phyloP scores from a whole-genome alignment of 805 yeast species.

The Tetrapisispora iriomotensis region DNA sequence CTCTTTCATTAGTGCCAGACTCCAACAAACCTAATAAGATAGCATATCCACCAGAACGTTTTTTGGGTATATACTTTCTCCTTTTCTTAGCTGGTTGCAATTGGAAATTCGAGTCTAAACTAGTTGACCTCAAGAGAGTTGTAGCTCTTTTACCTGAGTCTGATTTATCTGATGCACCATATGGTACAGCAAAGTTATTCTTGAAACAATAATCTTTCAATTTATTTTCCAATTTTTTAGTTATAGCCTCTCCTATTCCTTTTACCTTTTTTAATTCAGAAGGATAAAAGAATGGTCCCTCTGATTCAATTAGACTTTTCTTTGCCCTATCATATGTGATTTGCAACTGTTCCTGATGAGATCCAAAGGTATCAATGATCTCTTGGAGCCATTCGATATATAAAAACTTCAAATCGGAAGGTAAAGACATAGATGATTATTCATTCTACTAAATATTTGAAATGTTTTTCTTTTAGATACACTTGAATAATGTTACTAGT shows the following conservation, averaged over 20 bases:
- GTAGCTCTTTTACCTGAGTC: constrained; percentile 9
- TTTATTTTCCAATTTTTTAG: constrained; percentile 38
- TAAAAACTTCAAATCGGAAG: constrained; percentile 40
- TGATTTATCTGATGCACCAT: constrained; percentile 4
- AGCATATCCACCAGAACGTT: constrained; percentile 79
- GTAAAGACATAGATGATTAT: constrained; percentile 30
- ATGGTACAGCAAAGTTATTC: constrained; percentile 31
- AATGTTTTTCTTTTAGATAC: too few species aligned
- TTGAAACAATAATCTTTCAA: constrained; percentile 48
- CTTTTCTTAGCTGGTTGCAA: constrained; percentile 8
- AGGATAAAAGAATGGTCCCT: constrained; percentile 42
- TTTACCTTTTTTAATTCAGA: constrained; percentile 48
- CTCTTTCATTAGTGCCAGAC: constrained; percentile 39
- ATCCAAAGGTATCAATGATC: constrained; percentile 36
- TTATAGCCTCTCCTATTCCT: constrained; percentile 65
- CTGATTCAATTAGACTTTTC: constrained; percentile 38
- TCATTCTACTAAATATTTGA: neutral
- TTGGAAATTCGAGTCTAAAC: neutral
- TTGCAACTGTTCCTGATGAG: constrained; percentile 43
- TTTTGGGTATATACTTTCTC: constrained; percentile 55
- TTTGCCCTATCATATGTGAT: constrained; percentile 48
- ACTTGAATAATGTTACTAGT: too few species aligned
- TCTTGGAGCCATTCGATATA: constrained; percentile 53
- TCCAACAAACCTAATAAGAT: constrained; percentile 52
- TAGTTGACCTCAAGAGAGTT: constrained; percentile 10